phyloP scores from a whole-genome alignment of 768 basidiomycete species.

The Rhizopogon vesiculosus region DNA sequence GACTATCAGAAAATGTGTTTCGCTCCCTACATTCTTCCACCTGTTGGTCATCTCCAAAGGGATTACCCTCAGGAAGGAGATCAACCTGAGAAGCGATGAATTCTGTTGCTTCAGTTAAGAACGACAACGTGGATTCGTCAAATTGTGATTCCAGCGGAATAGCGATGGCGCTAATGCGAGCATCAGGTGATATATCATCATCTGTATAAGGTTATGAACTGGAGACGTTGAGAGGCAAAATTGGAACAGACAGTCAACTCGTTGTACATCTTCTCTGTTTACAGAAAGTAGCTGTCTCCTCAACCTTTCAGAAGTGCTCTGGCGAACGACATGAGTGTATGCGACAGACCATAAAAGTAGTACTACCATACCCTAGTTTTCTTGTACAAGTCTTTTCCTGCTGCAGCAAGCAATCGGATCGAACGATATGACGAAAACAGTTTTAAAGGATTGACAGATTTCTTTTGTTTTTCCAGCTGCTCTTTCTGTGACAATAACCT shows the following conservation, averaged over 20 bases:
- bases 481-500: neutral
- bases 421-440: neutral
- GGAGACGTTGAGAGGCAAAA: neutral
- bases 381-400: neutral
- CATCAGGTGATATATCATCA: neutral
- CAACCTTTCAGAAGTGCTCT: conserved; percentile 1
- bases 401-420: neutral
- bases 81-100: neutral
- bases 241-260: neutral
- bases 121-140: neutral
- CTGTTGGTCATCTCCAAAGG: neutral
- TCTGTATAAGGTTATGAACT: neutral
- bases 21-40: neutral
- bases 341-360: neutral
- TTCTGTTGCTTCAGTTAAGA: neutral
- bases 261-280: neutral
- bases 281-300: neutral
- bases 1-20: too few relatives aligned
- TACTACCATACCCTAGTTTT: neutral
- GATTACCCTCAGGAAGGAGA: neutral
- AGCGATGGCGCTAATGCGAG: neutral
- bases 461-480: neutral
- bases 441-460: neutral
- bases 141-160: neutral
- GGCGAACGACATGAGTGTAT: neutral